Evolutionary conservation across 2,329 filamentous ascomycete species (phyloP).

Genomic region (Pseudogymnoascus sp.): DNA sequence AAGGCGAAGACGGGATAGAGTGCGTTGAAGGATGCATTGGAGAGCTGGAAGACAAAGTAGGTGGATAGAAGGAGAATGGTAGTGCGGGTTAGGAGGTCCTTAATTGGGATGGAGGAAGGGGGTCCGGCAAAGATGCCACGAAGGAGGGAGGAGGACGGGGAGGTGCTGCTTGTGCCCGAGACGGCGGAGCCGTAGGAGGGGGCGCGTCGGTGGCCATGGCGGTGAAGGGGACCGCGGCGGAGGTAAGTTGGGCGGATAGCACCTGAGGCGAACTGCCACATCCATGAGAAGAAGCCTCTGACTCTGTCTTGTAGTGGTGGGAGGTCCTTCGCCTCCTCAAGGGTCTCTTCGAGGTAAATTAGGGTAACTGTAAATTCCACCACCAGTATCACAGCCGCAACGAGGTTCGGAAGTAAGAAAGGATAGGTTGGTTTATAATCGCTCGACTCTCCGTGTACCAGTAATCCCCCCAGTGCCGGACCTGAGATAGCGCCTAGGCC

Average conservation of each 20-base stretch:
- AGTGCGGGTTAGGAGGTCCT: constrained; percentile 65
- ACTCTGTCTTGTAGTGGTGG: constrained; percentile 51
- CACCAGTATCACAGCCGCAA: constrained; percentile 63
- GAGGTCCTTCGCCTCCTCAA: constrained; percentile 56
- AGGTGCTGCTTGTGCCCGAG: constrained; percentile 35
- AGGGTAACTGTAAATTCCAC: constrained; percentile 64
- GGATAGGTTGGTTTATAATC: constrained; percentile 55
- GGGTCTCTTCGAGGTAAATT: constrained; percentile 81
- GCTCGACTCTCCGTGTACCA: constrained; percentile 50
- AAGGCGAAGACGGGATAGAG: constrained; percentile 90
- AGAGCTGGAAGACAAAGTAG: constrained; percentile 87
- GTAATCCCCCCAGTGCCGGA: constrained; percentile 77
- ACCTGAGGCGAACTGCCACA: constrained; percentile 59
- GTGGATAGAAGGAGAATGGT: constrained; percentile 74
- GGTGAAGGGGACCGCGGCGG: constrained; percentile 22
- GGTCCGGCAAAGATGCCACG: constrained; percentile 35
- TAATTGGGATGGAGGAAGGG: constrained; percentile 40
- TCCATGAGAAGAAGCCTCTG: constrained; percentile 52
- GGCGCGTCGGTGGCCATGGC: constrained; percentile 23
- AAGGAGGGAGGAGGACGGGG: constrained; percentile 21
- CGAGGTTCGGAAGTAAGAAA: constrained; percentile 75
- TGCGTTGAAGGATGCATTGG: constrained; percentile 92
- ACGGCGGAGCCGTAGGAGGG: constrained; percentile 23
- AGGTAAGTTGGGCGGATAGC: constrained; percentile 51
- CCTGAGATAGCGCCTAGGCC: constrained; percentile 89